Percentiles rank a stretch among this genome's conserved stretches.
Evolutionary conservation across 805 yeast species (phyloP).

Genomic region (Lipomyces sp.): DNA sequence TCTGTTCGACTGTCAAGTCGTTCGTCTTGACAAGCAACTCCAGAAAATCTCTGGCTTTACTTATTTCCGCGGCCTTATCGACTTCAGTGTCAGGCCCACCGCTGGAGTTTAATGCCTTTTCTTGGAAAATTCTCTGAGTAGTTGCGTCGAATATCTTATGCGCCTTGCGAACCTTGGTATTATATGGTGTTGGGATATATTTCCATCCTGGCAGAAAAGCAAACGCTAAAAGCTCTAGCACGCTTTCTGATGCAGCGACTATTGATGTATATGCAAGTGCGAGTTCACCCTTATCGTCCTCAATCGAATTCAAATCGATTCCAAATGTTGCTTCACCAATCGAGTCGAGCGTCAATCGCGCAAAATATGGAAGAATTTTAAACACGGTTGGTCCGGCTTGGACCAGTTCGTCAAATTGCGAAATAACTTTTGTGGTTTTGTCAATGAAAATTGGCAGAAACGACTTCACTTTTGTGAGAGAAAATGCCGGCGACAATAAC

Average conservation of each 20-base stretch:
- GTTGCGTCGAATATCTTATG: conserved; percentile 9
- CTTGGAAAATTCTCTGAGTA: conserved; percentile 6
- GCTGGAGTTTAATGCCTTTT: too few species aligned
- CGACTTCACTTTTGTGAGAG: conserved; percentile 20
- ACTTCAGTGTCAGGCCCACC: too few species aligned
- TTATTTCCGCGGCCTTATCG: background rate
- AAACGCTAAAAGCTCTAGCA: background rate
- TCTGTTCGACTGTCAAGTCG: conserved; percentile 17
- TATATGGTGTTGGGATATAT: conserved; percentile 21
- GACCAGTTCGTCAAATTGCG: conserved; percentile 11
- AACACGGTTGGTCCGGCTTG: conserved; percentile 11
- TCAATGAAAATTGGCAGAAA: conserved; percentile 28
- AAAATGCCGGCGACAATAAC: conserved; percentile 28
- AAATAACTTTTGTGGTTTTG: conserved; percentile 6
- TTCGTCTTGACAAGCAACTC: conserved; percentile 13
- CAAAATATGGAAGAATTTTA: conserved; percentile 12
- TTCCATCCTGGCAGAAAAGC: conserved; percentile 27
- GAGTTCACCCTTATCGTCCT: conserved; percentile 19
- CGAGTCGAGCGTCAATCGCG: conserved; percentile 29
- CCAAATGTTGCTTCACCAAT: conserved; percentile 30
- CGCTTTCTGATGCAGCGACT: background rate
- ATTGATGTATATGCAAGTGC: conserved; percentile 19
- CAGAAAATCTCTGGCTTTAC: conserved; percentile 21
- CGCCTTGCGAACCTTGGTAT: conserved; percentile 8
- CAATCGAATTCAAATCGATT: conserved; percentile 22